Evolutionary conservation across 2,329 filamentous ascomycete genomes (phyloP).

Genomic region (Epichloe hybrida): DNA sequence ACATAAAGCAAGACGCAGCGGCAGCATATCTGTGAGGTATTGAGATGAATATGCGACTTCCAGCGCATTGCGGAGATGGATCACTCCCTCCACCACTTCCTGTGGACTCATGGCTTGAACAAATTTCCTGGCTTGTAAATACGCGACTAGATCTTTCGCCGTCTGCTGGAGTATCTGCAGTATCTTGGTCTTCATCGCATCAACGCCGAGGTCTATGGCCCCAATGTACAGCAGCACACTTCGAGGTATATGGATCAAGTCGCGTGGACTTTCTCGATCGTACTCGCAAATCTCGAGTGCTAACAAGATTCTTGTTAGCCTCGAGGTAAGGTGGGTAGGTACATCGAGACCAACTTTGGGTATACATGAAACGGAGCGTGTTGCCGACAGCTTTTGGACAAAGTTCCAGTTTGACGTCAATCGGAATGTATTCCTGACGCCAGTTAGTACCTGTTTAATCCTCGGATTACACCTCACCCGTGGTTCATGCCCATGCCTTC

Average conservation of each 20-base stretch:
- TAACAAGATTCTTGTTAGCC: background rate
- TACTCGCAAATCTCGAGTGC: slow-evolving; percentile 12
- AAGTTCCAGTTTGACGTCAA: slow-evolving; percentile 13
- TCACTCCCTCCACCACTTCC: slow-evolving; percentile 11
- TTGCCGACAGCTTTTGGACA: slow-evolving; percentile 15
- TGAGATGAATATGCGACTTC: slow-evolving; percentile 15
- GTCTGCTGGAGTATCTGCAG: slow-evolving; percentile 15
- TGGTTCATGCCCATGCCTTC: background rate
- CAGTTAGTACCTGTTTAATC: background rate
- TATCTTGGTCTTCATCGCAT: slow-evolving; percentile 15
- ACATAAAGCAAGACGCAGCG: slow-evolving; percentile 19
- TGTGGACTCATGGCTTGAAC: slow-evolving; percentile 8
- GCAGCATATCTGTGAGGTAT: slow-evolving; percentile 14
- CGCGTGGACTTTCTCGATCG: slow-evolving; percentile 11
- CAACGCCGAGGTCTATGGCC: slow-evolving; percentile 17
- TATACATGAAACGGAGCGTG: slow-evolving; percentile 23
- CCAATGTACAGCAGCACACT: slow-evolving; percentile 20
- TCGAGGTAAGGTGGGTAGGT: background rate
- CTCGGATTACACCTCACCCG: background rate
- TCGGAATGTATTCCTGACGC: slow-evolving; percentile 15
- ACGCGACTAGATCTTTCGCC: slow-evolving; percentile 10
- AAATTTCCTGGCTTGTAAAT: slow-evolving; percentile 9
- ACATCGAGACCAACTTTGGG: slow-evolving; percentile 13
- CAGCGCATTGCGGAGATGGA: slow-evolving; percentile 17
- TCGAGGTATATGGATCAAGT: slow-evolving; percentile 17